These are phyloP conservation scores for Angomonas ambiguus DNA, from an alignment of 208 protist genomes.

Conservation along the genomic window DNA sequence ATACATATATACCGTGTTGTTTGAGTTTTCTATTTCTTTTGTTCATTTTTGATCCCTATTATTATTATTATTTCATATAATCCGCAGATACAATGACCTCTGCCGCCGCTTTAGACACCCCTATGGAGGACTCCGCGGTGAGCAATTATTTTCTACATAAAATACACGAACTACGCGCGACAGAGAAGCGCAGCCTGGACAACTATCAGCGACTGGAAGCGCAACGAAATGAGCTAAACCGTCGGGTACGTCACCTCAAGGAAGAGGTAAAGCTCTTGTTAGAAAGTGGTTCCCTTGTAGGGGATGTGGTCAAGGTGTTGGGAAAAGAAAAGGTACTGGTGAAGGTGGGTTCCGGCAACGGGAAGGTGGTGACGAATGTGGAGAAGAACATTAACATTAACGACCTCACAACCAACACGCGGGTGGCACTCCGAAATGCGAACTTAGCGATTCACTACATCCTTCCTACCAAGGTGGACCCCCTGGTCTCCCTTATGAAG, in stretches of 20 bases:
- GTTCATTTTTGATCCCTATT: slow-evolving; percentile 13
- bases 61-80: background rate
- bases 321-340: slow-evolving; percentile 98
- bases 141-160: slow-evolving; percentile 89
- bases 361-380: slow-evolving; percentile 99
- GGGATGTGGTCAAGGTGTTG: slow-evolving; percentile 99
- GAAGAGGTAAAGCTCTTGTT: slow-evolving; percentile 98
- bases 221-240: slow-evolving; percentile 88
- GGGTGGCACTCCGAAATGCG: slow-evolving; percentile 97
- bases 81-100: background rate
- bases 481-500: slow-evolving; percentile 99
- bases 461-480: slow-evolving; percentile 98
- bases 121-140: slow-evolving; percentile 34
- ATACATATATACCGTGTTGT: background rate
- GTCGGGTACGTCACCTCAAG: slow-evolving; percentile 95
- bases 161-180: slow-evolving; percentile 85
- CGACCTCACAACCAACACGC: slow-evolving; percentile 92
- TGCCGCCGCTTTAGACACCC: slow-evolving; percentile 18
- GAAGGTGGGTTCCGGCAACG: slow-evolving; percentile 92
- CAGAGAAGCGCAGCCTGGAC: slow-evolving; percentile 79
- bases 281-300: slow-evolving; percentile 97
- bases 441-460: slow-evolving; percentile 97
- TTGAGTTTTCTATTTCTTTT: slow-evolving; percentile 11
- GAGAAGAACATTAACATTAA: slow-evolving; percentile 94
- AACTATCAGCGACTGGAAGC: slow-evolving; percentile 85